Conservation (phyloP, 352 stramenopile genomes). For the Phytophthora citricola region DNA sequence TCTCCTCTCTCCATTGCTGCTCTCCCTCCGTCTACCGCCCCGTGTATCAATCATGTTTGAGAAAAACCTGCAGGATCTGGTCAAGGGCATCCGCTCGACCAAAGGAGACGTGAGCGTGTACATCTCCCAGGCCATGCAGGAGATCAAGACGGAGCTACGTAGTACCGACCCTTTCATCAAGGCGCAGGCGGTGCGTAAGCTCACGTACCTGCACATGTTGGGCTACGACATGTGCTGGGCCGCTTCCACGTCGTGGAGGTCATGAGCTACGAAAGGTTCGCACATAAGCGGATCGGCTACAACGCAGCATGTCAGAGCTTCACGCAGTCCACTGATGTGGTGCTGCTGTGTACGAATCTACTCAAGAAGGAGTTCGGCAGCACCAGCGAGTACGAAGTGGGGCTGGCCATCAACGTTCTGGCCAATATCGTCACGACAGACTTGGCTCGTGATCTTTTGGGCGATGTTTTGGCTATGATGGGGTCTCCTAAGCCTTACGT, state of each 20-base stretch:
- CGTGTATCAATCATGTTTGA: conserved; percentile 93
- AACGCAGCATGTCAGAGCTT: conserved; percentile 96
- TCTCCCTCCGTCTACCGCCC: not conserved
- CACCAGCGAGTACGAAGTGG: conserved; percentile 96
- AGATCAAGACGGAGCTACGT: conserved; percentile 98
- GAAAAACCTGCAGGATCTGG: conserved; percentile 98
- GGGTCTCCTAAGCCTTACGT: conserved; percentile 96
- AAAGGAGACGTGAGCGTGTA: conserved; percentile 97
- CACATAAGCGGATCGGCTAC: conserved; percentile 97
- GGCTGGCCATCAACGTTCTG: conserved; percentile 98
- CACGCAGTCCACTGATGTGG: conserved; percentile 97
- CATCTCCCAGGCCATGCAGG: conserved; percentile 97
- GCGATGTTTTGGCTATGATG: conserved; percentile 93
- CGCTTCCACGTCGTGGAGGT: conserved; percentile 97
- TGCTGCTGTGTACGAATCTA: conserved; percentile 98
- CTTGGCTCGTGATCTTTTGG: conserved; percentile 94
- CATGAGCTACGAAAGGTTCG: conserved; percentile 96
- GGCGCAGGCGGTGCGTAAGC: conserved; percentile 96
- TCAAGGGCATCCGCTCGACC: conserved; percentile 98
- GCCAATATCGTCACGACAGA: conserved; percentile 99
- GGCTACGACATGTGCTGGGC: conserved; percentile 99
- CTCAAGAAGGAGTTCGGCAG: conserved; percentile 97
- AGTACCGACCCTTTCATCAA: conserved; percentile 97
- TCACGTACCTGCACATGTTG: conserved; percentile 98
- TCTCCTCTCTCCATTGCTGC: conserved; percentile 13